Base-by-base conservation (phyloP, 2,329 filamentous ascomycete species). In the Capronia epimyces region DNA sequence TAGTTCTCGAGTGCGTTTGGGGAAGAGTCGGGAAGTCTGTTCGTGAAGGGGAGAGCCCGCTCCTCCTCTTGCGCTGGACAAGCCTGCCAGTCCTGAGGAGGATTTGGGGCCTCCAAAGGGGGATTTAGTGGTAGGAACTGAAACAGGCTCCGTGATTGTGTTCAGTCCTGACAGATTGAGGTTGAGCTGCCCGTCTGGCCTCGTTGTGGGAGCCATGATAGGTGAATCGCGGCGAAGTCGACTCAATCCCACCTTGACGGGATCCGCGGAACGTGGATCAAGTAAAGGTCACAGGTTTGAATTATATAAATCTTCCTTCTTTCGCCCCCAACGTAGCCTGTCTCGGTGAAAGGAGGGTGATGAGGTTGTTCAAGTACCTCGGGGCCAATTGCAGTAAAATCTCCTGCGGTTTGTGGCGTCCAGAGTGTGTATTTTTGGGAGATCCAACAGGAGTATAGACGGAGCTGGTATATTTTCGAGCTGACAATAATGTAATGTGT, bases 41-140 rank as follows among this genome's bases (percentile, higher is more conserved):
- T 97, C 93, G 75, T 95, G 90, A 71, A 90, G 96, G 64, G 93
- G 93, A 78, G 93, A 98, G 68, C 90, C 90, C 75, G 89, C 83
- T 76, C 90, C 89, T 66, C 91, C 86, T 74, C 91, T 76, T 60
- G 76, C 74, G 64, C 72, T 73, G 57, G 75, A 75, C 49, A 79
- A 73, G 49, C 78, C 74, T 50, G 68, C 46, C 31, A 60, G 46
- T 18, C 52, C 57, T 25, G 55, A 49, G 10, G 57, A 51, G n/a
- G 52, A 41, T 48, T 62, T 62, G 13, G 58, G 24, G 31, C 51
- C 50, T 24, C 50, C 52, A 34, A 60, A 62, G 5, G 59, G 58
- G 44, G 59, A 62, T 44, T 59, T 62, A 37, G 50, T 53, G 13
- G 52, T 49, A 13, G 52, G 49, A 13, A 58, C 34, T 8, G 50